Conservation (phyloP, 73 alveolate species). For the Tetrahymena thermophila region DNA sequence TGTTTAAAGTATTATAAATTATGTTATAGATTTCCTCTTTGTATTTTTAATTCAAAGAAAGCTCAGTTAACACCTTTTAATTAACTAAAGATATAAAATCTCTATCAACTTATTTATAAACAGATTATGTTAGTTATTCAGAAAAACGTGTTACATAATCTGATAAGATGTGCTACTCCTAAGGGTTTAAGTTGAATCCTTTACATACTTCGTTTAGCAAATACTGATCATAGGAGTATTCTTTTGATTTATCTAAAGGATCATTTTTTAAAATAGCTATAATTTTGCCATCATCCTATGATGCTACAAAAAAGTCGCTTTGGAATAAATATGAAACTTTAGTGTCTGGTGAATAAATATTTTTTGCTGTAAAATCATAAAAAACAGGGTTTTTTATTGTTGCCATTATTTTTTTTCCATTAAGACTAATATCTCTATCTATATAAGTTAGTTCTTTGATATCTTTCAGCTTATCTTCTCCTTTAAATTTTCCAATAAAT, state of each 20-base stretch:
- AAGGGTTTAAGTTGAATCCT: neutral
- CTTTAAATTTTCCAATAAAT: neutral
- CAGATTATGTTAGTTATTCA: neutral
- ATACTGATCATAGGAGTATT: neutral
- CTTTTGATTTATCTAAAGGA: neutral
- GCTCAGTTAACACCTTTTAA: neutral
- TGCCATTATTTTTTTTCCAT: neutral
- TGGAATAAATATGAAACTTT: neutral
- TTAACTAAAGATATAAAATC: neutral
- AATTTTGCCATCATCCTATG: neutral
- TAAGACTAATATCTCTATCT: neutral
- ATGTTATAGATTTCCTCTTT: neutral
- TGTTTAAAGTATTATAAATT: neutral
- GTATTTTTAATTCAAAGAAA: neutral
- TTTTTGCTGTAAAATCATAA: neutral
- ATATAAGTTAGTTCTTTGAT: neutral
- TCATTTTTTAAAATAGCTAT: neutral
- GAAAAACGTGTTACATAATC: neutral
- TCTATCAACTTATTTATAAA: neutral
- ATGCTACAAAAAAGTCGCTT: neutral
- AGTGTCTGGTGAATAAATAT: neutral
- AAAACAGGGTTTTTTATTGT: neutral
- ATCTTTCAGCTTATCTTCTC: neutral
- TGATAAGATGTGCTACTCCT: neutral
- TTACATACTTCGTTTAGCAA: neutral